A percentile compares a stretch with the other conserved stretches of the same genome.
Conservation (phyloP, 2,329 filamentous ascomycete species). For the Cladophialophora exuberans region DNA sequence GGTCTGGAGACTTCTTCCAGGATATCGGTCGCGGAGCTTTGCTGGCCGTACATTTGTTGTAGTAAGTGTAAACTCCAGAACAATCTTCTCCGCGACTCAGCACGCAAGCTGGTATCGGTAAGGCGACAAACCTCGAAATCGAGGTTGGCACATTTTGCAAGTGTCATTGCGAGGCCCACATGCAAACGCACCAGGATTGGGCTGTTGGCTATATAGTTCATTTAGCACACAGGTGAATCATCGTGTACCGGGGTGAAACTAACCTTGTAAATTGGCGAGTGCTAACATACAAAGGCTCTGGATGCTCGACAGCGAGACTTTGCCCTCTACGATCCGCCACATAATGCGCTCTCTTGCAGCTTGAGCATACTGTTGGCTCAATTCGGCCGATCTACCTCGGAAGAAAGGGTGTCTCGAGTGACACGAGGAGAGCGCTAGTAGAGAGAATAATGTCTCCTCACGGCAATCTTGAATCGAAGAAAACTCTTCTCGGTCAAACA, state of each 20-base stretch:
- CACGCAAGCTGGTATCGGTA: not conserved
- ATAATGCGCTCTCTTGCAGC: slow-evolving; percentile 30
- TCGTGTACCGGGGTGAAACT: not conserved
- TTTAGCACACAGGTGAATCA: too few relatives aligned
- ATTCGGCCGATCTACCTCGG: slow-evolving; percentile 14
- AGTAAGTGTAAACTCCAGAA: slow-evolving; percentile 12
- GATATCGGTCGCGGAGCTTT: not conserved
- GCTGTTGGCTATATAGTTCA: slow-evolving; percentile 44
- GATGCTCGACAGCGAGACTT: slow-evolving; percentile 30
- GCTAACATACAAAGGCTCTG: slow-evolving; percentile 34
- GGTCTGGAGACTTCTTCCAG: not conserved
- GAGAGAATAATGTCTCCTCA: slow-evolving; percentile 41
- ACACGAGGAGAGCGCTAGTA: slow-evolving; percentile 39
- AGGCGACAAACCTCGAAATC: slow-evolving; percentile 14
- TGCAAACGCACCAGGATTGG: slow-evolving; percentile 37
- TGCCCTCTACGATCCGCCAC: slow-evolving; percentile 29
- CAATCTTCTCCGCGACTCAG: slow-evolving; percentile 9
- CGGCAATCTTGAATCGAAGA: slow-evolving; percentile 35
- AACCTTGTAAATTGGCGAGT: slow-evolving; percentile 30
- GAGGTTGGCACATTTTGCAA: slow-evolving; percentile 10
- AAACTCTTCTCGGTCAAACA: slow-evolving; percentile 40
- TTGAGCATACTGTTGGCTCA: slow-evolving; percentile 25
- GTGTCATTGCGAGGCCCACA: slow-evolving; percentile 35
- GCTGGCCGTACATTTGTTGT: slow-evolving; percentile 7
- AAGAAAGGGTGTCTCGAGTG: slow-evolving; percentile 37